phyloP scores from a whole-genome alignment of 805 yeast species.

The Kodamaea kakaduensis region DNA sequence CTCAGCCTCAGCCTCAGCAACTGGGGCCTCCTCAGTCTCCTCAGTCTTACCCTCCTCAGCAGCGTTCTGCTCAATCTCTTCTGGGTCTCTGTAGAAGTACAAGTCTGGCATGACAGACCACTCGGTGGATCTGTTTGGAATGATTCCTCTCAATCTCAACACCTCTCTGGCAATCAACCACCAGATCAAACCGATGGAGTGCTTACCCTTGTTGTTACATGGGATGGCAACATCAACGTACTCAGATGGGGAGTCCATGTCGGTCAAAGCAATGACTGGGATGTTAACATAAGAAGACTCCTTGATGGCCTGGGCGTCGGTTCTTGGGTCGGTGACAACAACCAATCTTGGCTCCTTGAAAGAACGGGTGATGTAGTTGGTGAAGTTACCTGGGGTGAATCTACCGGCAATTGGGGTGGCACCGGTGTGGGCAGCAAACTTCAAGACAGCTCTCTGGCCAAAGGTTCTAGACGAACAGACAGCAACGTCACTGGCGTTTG shows the following conservation, averaged over 20 bases:
- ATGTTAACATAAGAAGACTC: slow-evolving; percentile 99
- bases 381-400: slow-evolving; percentile 99
- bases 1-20: slow-evolving; percentile 54
- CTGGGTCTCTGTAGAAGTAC: slow-evolving; percentile 99
- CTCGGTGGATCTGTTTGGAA: slow-evolving; percentile 92
- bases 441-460: slow-evolving; percentile 99
- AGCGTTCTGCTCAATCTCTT: slow-evolving; percentile 87
- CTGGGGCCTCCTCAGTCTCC: slow-evolving; percentile 59
- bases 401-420: slow-evolving; percentile 99
- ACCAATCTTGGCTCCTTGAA: slow-evolving; percentile 99
- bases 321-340: slow-evolving; percentile 99
- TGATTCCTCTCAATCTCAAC: slow-evolving; percentile 96
- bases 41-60: slow-evolving; percentile 53
- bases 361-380: slow-evolving; percentile 99
- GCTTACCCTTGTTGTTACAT: slow-evolving; percentile 99
- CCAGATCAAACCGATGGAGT: slow-evolving; percentile 99
- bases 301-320: slow-evolving; percentile 99
- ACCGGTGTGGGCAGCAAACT: slow-evolving; percentile 99
- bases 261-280: slow-evolving; percentile 98
- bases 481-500: slow-evolving; percentile 97
- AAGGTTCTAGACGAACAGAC: slow-evolving; percentile 98
- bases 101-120: slow-evolving; percentile 99
- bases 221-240: slow-evolving; percentile 99
- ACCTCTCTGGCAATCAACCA: slow-evolving; percentile 99
- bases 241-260: slow-evolving; percentile 98